Conservation (phyloP, 2,329 filamentous ascomycete genomes). For the Epichloe brachyelytri region DNA sequence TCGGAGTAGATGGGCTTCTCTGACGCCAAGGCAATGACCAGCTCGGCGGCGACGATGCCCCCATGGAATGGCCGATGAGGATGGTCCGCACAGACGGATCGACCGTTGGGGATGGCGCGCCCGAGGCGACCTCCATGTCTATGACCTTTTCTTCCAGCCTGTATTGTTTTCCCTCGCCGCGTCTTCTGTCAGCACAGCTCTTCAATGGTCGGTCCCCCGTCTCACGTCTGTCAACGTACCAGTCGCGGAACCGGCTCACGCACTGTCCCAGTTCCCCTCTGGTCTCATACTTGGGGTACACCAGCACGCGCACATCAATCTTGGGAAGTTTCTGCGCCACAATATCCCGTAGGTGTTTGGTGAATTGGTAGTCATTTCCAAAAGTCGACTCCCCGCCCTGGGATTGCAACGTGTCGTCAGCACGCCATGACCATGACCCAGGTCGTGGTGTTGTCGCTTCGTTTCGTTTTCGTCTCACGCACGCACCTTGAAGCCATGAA, state of each 20-base stretch:
- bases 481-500: conserved; percentile 72
- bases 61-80: conserved; percentile 80
- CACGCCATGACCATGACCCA: no score
- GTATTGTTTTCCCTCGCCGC: not conserved
- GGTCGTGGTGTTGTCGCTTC: no score
- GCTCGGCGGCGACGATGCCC: conserved; percentile 91
- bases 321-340: conserved; percentile 55
- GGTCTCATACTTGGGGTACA: conserved; percentile 79
- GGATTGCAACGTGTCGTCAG: not conserved
- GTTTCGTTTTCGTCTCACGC: not conserved
- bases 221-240: conserved; percentile 30
- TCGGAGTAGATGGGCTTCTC: conserved; percentile 40
- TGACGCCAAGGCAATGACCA: conserved; percentile 56
- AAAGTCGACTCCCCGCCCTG: conserved; percentile 71
- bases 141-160: conserved; percentile 88
- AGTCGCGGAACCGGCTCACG: conserved; percentile 62
- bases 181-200: no score
- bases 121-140: conserved; percentile 76
- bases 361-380: conserved; percentile 50
- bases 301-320: conserved; percentile 50
- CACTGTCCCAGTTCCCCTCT: conserved; percentile 60
- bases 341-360: conserved; percentile 54
- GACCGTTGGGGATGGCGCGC: conserved; percentile 69
- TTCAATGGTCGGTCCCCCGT: no score
- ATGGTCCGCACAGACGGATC: conserved; percentile 75